These are phyloP conservation scores for Diospyros kaki DNA, from an alignment of 148 eudicot species.

Conservation along the genomic window DNA sequence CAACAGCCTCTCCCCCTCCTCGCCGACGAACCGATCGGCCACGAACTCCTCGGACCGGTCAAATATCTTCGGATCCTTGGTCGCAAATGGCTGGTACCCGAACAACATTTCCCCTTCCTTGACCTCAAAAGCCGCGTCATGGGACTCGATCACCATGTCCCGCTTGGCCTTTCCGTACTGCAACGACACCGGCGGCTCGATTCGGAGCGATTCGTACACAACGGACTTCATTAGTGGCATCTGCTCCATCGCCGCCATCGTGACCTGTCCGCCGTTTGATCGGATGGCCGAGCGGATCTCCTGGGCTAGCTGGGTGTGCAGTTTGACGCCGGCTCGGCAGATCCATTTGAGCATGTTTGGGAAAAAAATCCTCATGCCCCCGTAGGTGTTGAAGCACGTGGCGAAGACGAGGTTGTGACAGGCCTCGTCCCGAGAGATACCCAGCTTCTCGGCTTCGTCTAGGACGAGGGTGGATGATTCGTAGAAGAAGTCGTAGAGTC, in stretches of 20 bases:
- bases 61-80: conserved; percentile 68
- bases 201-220: conserved; percentile 69
- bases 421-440: conserved; percentile 72
- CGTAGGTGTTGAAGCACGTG: conserved; percentile 87
- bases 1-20: conserved; percentile 53
- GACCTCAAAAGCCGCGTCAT: conserved; percentile 65
- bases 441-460: conserved; percentile 55
- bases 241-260: conserved; percentile 66
- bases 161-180: conserved; percentile 62
- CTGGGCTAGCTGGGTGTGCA: conserved; percentile 55
- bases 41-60: conserved; percentile 76
- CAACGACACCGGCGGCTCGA: conserved; percentile 74
- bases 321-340: conserved; percentile 62
- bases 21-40: conserved; percentile 64
- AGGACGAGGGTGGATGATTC: conserved; percentile 27
- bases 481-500: conserved; percentile 66
- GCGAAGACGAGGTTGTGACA: conserved; percentile 75
- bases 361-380: conserved; percentile 81
- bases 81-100: conserved; percentile 89
- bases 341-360: conserved; percentile 74
- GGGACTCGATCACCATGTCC: conserved; percentile 63
- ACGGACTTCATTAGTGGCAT: conserved; percentile 81
- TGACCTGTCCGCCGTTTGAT: conserved; percentile 49
- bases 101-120: conserved; percentile 76
- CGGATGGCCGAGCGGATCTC: conserved; percentile 61